Evolutionary conservation across 116 monocot species (phyloP), one percentile per base, ranked within the genome.

Genomic region (Phalaenopsis hybrid): DNA sequence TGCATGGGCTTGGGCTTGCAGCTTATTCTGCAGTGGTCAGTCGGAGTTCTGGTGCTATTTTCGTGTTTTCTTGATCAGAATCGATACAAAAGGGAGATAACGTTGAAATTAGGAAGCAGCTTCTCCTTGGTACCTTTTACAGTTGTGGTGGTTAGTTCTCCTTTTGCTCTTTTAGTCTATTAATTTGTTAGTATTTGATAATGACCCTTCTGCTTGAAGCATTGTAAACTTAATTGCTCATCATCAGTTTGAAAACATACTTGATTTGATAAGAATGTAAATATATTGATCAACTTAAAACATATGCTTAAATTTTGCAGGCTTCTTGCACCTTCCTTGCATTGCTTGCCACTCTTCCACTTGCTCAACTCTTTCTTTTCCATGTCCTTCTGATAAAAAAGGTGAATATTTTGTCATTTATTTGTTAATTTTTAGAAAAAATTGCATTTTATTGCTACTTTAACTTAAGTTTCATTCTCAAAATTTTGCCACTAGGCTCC

Each of bases 311-410:
- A 25, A 21, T 63, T 80, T 83, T 61, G 34, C 90, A 94, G 95
- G 90, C 87, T 79, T 89, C 88, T 59, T 96, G 94, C 67, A 96
- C 94, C 57, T 31, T 89, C 74, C 68, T 94, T 68, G 92, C 94
- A 9, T 94, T 96, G 94, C 34, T 92, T 85, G 96, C 96, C 21
- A 92, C 94, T 69, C 43, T 96, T 41, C 94, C 94, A 69, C 88
- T 96, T 70, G 89, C 87, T 48, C 94, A 96, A 76, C 96, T 96
- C 57, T 94, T 96, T 85, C 92, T 92, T 83, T 96, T 96, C 68
- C 96, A 96, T 83, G 83, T 94, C 76, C 92, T 96, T 87, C 88
- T 98, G 45, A 90, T 94, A 77, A 92, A 92, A 82, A 96, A 96
- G 90, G 96, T 90, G 74, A 80, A 43, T 51, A 58, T 68, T 46